Base-by-base conservation (phyloP, 129 eudicot species). In the Escallonia rubra region DNA sequence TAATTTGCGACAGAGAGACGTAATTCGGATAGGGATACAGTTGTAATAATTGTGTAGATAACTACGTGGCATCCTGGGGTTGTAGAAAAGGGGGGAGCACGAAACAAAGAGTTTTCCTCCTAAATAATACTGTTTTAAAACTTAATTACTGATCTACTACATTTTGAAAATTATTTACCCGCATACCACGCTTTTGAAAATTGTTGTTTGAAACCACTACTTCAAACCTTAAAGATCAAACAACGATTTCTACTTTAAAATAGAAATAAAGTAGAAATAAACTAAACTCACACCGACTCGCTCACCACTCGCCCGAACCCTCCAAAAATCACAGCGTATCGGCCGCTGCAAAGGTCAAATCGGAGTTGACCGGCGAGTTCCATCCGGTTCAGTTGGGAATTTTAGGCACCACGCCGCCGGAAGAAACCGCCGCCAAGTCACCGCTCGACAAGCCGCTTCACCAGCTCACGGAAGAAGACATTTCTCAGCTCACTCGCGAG, bases 401-500 rank as follows among this genome's bases (percentile, higher is more conserved):
- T 77, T 8, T n/a, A n/a, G 62, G 54, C 75, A n/a, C 70, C 78
- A 74, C 73, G 87, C 71, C 85, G 56, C 82, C 92, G 80, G 89
- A 78, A 70, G 83, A 76, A 47, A 43, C 82, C 44, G 68, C 78
- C 64, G 64, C 64, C 41, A 72, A 70, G 81, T 86, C 90, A 41
- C 77, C 68, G 2, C 92, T 93, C 2, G 90, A 89, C 73, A 89
- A 84, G 70, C 98, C 98, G 47, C 90, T 93, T 53, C 82, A 86
- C 70, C 86, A 41, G 53, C 98, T 89, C 75, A 93, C 96, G 2
- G 98, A 93, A 53, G 96, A 89, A 41, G 98, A 93, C 96, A 86
- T 93, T 78, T 80, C 92, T 74, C 96, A 89, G 78, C 75, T 93
- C 86, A 93, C 98, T 68, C 98, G 98, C 73, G 98, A 89, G 77